Evolutionary conservation across 2,329 filamentous ascomycete species (phyloP).

Genomic region (Cladosporium sphaerospermum): DNA sequence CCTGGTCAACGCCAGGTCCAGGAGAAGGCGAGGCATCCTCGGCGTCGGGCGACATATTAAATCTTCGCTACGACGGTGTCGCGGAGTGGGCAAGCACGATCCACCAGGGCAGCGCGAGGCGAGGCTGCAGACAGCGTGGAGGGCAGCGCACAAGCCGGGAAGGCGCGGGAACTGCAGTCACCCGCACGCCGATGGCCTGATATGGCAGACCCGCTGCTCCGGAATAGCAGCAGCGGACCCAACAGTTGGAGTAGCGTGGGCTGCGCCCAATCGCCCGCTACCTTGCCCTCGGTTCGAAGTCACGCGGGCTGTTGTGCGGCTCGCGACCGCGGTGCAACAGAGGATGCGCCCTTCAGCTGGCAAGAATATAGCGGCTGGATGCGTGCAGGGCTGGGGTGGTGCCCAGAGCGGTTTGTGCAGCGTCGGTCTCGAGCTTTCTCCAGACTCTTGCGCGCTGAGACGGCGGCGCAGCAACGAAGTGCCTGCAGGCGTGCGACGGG

Average conservation of each 20-base stretch:
- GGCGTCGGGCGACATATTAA: constrained; percentile 46
- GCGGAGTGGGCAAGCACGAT: constrained; percentile 10
- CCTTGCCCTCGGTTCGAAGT: constrained; percentile 8
- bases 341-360: not conserved
- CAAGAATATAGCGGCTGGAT: not conserved
- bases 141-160: constrained; percentile 9
- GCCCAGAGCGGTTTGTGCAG: constrained; percentile 12
- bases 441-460: not conserved
- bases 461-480: not conserved
- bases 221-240: constrained; percentile 12
- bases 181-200: constrained; percentile 4
- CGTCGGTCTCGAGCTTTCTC: not conserved
- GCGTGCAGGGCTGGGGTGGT: not conserved
- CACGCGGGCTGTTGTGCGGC: constrained; percentile 7
- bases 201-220: constrained; percentile 6
- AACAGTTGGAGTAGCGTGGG: constrained; percentile 4
- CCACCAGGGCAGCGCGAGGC: not conserved
- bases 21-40: constrained; percentile 43
- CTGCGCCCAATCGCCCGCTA: constrained; percentile 1
- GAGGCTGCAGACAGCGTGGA: constrained; percentile 7
- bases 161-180: not conserved
- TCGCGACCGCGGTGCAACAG: constrained; percentile 7
- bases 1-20: constrained; percentile 37
- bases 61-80: constrained; percentile 1
- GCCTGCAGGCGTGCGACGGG: constrained; percentile 11